Percentiles rank a stretch among this genome's conserved stretches.
phyloP scores from a whole-genome alignment of 495 filamentous ascomycete genomes.

The Opeltia flavorubescens region DNA sequence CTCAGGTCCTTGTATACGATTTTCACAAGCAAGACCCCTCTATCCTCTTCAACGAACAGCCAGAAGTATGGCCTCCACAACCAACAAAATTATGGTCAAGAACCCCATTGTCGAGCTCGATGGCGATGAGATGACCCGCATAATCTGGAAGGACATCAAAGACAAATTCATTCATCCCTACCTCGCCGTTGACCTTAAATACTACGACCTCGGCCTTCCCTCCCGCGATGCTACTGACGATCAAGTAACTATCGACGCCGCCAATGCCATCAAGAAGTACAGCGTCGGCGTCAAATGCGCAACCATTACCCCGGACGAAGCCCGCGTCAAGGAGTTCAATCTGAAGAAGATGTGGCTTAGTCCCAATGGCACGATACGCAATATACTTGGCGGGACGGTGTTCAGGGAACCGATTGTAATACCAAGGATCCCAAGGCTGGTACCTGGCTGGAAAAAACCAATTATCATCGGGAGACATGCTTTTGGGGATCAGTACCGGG shows the following conservation, averaged over 20 bases:
- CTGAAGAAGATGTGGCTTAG: conserved; percentile 99
- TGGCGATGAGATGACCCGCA: conserved; percentile 98
- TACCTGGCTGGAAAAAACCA: conserved; percentile 93
- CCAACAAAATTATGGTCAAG: conserved; percentile 83
- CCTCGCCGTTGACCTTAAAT: conserved; percentile 94
- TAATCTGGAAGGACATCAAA: conserved; percentile 98
- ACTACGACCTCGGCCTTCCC: conserved; percentile 92
- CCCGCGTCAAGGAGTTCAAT: conserved; percentile 90
- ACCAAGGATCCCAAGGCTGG: conserved; percentile 74
- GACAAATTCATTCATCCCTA: conserved; percentile 92
- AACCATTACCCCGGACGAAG: conserved; percentile 96
- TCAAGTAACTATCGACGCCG: conserved; percentile 84
- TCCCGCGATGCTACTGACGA: conserved; percentile 95
- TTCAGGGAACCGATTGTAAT: conserved; percentile 99
- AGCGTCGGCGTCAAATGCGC: conserved; percentile 97
- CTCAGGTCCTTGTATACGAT: neutral
- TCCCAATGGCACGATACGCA: conserved; percentile 96
- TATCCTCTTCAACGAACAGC: neutral
- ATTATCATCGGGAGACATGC: conserved; percentile 98
- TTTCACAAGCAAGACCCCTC: neutral
- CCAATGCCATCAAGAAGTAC: conserved; percentile 97
- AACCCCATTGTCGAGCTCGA: conserved; percentile 96
- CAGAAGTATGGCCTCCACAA: too few species aligned
- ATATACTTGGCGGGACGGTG: conserved; percentile 87
- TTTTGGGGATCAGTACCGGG: conserved; percentile 96